These are phyloP conservation scores for Theobroma cacao DNA, from an alignment of 345 rosid species.

Conservation along the genomic window DNA sequence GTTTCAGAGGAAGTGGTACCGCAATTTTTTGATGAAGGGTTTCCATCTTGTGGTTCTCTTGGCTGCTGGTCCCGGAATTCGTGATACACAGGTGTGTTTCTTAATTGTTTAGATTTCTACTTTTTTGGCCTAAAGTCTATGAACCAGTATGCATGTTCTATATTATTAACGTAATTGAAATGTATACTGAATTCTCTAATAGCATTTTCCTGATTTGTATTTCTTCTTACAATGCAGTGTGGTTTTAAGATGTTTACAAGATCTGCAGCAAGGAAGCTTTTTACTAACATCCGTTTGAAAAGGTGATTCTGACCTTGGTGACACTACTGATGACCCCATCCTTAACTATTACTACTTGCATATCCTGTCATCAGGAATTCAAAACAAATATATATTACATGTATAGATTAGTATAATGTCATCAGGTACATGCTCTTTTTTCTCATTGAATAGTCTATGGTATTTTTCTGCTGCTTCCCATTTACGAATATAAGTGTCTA, in stretches of 20 bases:
- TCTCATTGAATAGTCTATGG: neutral
- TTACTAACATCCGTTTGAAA: constrained; percentile 77
- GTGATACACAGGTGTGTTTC: constrained; percentile 84
- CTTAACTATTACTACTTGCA: neutral
- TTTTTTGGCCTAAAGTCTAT: neutral
- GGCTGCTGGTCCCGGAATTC: constrained; percentile 92
- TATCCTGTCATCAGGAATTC: neutral
- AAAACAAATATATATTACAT: neutral
- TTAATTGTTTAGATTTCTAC: neutral
- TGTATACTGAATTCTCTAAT: neutral
- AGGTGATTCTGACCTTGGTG: constrained; percentile 39
- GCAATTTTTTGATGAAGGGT: constrained; percentile 95
- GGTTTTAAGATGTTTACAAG: constrained; percentile 99
- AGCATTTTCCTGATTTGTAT: constrained; percentile 6
- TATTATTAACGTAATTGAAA: neutral
- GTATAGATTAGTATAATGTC: neutral
- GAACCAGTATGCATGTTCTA: neutral
- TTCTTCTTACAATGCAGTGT: constrained; percentile 53
- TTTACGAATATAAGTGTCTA: neutral
- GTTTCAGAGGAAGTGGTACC: constrained; percentile 97
- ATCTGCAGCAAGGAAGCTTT: constrained; percentile 95
- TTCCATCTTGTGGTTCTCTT: constrained; percentile 89
- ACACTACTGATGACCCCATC: neutral
- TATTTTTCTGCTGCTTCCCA: neutral
- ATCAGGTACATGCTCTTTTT: neutral